phyloP scores from a whole-genome alignment of 805 yeast species.

The Starmerella lactis-condensi region DNA sequence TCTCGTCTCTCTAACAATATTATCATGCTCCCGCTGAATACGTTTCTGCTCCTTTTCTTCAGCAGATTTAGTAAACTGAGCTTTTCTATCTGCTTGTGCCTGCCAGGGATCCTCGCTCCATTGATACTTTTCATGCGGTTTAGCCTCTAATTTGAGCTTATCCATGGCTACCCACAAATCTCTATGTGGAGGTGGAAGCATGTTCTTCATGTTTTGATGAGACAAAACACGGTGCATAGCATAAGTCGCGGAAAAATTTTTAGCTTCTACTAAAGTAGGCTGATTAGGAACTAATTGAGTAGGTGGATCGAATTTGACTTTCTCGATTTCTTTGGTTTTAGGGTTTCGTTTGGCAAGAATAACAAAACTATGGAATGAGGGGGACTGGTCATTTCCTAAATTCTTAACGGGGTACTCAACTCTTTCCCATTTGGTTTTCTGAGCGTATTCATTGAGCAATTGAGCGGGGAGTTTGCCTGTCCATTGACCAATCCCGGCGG shows the following conservation, averaged over 20 bases:
- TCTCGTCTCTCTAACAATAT: conserved; percentile 9
- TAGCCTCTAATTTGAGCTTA: conserved; percentile 31
- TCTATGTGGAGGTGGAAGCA: conserved; percentile 67
- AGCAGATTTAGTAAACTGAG: conserved; percentile 13
- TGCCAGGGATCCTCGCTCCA: conserved; percentile 48
- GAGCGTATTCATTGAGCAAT: conserved; percentile 69
- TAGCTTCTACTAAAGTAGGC: conserved; percentile 71
- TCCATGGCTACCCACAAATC: conserved; percentile 63
- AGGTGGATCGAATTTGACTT: conserved; percentile 36
- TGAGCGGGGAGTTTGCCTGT: conserved; percentile 88
- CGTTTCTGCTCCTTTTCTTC: conserved; percentile 5
- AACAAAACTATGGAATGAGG: conserved; percentile 50
- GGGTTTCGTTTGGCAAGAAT: conserved; percentile 58
- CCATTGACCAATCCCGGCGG: conserved; percentile 60
- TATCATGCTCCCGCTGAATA: conserved; percentile 6
- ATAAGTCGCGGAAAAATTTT: conserved; percentile 79
- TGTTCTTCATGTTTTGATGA: conserved; percentile 69
- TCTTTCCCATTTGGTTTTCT: conserved; percentile 74
- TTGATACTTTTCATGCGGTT: conserved; percentile 11
- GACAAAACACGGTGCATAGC: conserved; percentile 64
- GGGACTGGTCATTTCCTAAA: conserved; percentile 13
- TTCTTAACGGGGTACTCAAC: conserved; percentile 48
- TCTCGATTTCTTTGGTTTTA: conserved; percentile 50
- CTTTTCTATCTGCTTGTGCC: conserved; percentile 38
- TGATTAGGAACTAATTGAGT: conserved; percentile 39